These are phyloP conservation scores for Cytospora schulzeri DNA, from an alignment of 2,329 filamentous ascomycete genomes.

Conservation along the genomic window DNA sequence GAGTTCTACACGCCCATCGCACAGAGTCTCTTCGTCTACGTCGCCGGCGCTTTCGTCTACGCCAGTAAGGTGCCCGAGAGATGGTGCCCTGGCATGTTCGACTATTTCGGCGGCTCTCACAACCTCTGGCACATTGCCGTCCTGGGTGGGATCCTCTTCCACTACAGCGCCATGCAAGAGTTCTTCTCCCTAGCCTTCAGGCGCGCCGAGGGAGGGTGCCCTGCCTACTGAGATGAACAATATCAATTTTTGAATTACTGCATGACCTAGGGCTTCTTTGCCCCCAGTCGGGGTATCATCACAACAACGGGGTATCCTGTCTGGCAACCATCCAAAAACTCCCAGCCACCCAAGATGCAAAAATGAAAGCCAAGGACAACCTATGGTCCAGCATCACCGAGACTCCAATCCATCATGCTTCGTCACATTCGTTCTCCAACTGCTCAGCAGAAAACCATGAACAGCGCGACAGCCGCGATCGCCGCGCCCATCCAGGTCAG, in stretches of 20 bases:
- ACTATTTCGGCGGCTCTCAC: constrained; percentile 93
- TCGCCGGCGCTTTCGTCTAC: constrained; percentile 82
- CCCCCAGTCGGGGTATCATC: constrained; percentile 21
- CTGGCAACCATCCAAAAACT: constrained; percentile 8
- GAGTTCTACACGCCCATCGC: constrained; percentile 87
- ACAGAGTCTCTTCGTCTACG: constrained; percentile 85
- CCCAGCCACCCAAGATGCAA: background rate
- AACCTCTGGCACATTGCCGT: constrained; percentile 98
- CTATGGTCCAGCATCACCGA: background rate
- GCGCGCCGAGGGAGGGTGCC: constrained; percentile 64
- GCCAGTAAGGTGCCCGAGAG: constrained; percentile 90
- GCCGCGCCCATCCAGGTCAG: constrained; percentile 32
- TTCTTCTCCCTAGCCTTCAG: constrained; percentile 82
- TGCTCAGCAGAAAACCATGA: constrained; percentile 35
- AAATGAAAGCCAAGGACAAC: background rate
- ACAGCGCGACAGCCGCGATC: constrained; percentile 33
- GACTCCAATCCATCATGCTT: background rate
- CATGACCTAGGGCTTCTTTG: constrained; percentile 11
- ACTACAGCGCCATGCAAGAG: constrained; percentile 93
- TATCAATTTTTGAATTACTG: background rate
- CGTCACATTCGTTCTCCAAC: background rate
- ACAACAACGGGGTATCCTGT: constrained; percentile 20
- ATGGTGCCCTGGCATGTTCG: constrained; percentile 90
- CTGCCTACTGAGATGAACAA: constrained; percentile 46
- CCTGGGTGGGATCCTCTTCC: constrained; percentile 92